Evolutionary conservation across 371 early-diverging fungal species (phyloP).

Genomic region (Mortierella sp.): DNA sequence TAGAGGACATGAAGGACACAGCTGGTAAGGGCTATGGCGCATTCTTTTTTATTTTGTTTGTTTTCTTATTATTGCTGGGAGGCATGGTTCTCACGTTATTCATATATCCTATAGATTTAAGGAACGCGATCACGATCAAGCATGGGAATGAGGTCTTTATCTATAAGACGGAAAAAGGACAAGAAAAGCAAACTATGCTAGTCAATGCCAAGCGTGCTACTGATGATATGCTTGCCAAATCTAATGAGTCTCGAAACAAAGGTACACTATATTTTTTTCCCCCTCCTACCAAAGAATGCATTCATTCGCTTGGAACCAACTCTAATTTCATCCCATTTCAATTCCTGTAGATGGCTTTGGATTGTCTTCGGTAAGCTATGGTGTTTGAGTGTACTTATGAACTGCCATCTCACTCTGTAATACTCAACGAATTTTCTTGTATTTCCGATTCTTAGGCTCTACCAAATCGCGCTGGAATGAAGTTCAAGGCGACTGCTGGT

Average conservation of each 20-base stretch:
- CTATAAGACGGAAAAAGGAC: constrained; percentile 76
- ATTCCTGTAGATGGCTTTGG: constrained; percentile 28
- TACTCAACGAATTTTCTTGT: background rate
- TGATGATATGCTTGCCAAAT: constrained; percentile 65
- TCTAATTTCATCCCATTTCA: background rate
- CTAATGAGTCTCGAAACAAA: constrained; percentile 40
- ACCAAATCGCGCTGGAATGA: constrained; percentile 42
- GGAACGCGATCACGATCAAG: constrained; percentile 74
- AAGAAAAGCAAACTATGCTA: constrained; percentile 79
- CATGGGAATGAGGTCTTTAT: constrained; percentile 80
- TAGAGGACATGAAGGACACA: constrained; percentile 86
- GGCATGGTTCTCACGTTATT: background rate
- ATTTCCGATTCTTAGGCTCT: constrained; percentile 18
- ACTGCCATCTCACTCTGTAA: background rate
- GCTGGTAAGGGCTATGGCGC: constrained; percentile 58
- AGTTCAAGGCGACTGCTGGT: constrained; percentile 17
- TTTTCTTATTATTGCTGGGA: background rate
- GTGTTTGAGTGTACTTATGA: background rate
- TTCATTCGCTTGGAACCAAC: background rate
- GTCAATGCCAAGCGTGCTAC: constrained; percentile 72
- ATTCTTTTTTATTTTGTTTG: background rate
- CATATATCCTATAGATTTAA: constrained; percentile 40
- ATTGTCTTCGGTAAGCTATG: constrained; percentile 22
- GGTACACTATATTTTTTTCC: constrained; percentile 2
- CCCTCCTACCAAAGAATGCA: background rate